These are phyloP conservation scores for Pseudogymnoascus verrucosus DNA, from an alignment of 2,329 filamentous ascomycete genomes.

Conservation along the genomic window DNA sequence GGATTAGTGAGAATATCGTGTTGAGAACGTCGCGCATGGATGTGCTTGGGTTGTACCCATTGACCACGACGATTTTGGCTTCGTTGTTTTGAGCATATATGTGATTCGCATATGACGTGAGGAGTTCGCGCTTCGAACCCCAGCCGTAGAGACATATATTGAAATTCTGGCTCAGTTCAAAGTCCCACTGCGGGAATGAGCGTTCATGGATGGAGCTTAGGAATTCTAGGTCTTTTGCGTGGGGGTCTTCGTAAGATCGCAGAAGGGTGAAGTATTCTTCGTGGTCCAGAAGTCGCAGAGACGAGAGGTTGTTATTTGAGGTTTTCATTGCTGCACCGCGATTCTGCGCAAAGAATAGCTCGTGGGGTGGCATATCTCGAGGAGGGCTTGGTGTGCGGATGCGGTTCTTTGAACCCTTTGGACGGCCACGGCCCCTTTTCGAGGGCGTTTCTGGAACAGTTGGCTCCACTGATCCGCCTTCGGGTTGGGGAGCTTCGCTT, in stretches of 20 bases:
- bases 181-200: slow-evolving; percentile 85
- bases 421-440: slow-evolving; percentile 40
- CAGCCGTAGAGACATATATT: slow-evolving; percentile 88
- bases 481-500: slow-evolving; percentile 21
- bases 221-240: slow-evolving; percentile 60
- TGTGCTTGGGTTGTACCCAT: slow-evolving; percentile 67
- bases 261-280: slow-evolving; percentile 80
- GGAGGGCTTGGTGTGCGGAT: slow-evolving; percentile 55
- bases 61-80: slow-evolving; percentile 63
- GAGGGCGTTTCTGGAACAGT: slow-evolving; percentile 40
- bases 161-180: slow-evolving; percentile 81
- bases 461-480: slow-evolving; percentile 5
- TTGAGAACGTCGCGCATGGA: slow-evolving; percentile 62
- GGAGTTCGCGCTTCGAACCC: slow-evolving; percentile 74
- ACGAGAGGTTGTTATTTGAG: slow-evolving; percentile 74
- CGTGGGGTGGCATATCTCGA: slow-evolving; percentile 73
- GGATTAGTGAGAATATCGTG: slow-evolving; percentile 58
- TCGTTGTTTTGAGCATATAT: slow-evolving; percentile 39
- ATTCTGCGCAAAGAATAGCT: slow-evolving; percentile 91
- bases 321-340: slow-evolving; percentile 73
- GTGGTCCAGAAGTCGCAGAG: slow-evolving; percentile 71
- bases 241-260: slow-evolving; percentile 54
- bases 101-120: slow-evolving; percentile 68
- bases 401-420: slow-evolving; percentile 38
- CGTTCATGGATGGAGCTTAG: slow-evolving; percentile 68